Conservation (phyloP, 192 early-diverging fungal species). For the Coemansia sp. region DNA sequence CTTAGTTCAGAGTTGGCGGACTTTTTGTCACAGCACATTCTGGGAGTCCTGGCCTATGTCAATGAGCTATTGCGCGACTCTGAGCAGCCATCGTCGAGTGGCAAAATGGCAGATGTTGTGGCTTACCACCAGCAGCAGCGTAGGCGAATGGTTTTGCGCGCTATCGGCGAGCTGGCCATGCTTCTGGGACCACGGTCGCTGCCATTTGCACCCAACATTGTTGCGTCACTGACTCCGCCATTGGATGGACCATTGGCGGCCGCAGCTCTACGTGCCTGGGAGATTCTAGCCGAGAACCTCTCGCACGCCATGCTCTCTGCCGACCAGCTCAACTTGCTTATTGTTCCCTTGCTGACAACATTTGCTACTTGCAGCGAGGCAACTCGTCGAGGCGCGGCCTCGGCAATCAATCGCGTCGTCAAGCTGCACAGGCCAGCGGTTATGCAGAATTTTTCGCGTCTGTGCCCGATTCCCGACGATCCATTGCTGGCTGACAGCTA, state of each 20-base stretch:
- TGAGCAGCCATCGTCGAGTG: background rate
- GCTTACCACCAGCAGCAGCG: slow-evolving; percentile 8
- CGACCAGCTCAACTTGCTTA: slow-evolving; percentile 46
- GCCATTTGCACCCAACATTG: slow-evolving; percentile 41
- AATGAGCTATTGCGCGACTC: slow-evolving; percentile 50
- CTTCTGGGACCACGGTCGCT: slow-evolving; percentile 32
- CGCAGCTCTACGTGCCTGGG: slow-evolving; percentile 36
- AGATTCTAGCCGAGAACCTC: slow-evolving; percentile 36
- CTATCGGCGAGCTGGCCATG: slow-evolving; percentile 37
- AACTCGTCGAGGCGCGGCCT: slow-evolving; percentile 14
- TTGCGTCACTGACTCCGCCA: slow-evolving; percentile 42
- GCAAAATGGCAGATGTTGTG: background rate
- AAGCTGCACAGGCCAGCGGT: slow-evolving; percentile 21
- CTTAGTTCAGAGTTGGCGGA: slow-evolving; percentile 19
- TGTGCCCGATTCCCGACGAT: slow-evolving; percentile 54
- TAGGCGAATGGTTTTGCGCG: slow-evolving; percentile 33
- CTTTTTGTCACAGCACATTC: slow-evolving; percentile 48
- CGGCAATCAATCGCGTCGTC: slow-evolving; percentile 28
- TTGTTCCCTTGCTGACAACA: slow-evolving; percentile 41
- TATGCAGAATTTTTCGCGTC: slow-evolving; percentile 9
- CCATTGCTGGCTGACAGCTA: slow-evolving; percentile 35
- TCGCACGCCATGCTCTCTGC: slow-evolving; percentile 20
- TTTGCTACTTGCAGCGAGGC: slow-evolving; percentile 21
- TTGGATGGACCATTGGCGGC: slow-evolving; percentile 25
- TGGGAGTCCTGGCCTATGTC: slow-evolving; percentile 53